These are phyloP conservation scores for Helotiales sp. DNA, from an alignment of 2,329 filamentous ascomycete species.

Conservation along the genomic window DNA sequence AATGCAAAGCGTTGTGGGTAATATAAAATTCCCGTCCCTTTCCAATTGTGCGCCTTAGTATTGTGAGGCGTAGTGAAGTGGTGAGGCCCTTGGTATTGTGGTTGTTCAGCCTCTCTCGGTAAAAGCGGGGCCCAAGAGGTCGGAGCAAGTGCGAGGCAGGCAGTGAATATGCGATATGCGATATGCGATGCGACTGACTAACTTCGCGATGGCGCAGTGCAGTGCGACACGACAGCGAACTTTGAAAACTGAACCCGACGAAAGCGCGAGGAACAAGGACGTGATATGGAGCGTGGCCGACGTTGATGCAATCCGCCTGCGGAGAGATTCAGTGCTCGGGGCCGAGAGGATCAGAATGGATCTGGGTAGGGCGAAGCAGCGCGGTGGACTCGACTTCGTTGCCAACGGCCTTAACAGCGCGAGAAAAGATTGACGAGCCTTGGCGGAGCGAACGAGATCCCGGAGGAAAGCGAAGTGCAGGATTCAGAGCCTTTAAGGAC, in stretches of 20 bases:
- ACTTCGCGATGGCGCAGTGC: too few relatives aligned
- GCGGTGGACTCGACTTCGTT: too few relatives aligned
- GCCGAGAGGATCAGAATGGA: too few relatives aligned
- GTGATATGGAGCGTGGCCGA: constrained; percentile 1
- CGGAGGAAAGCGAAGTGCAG: background rate
- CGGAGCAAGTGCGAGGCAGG: background rate
- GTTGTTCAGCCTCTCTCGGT: too few relatives aligned
- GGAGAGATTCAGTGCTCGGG: constrained; percentile 13
- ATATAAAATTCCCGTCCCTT: background rate
- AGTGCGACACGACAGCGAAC: background rate
- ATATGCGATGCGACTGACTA: too few relatives aligned
- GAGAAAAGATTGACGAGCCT: too few relatives aligned
- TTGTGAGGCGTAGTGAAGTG: background rate
- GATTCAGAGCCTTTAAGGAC: background rate
- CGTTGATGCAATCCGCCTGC: constrained; percentile 19
- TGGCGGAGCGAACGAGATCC: background rate
- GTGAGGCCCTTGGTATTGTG: background rate
- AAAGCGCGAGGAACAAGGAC: background rate
- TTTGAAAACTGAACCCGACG: too few relatives aligned
- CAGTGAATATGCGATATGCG: too few relatives aligned
- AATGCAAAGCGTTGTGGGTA: background rate
- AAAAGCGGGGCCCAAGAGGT: too few relatives aligned
- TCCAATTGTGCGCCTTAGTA: background rate
- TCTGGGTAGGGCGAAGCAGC: too few relatives aligned
- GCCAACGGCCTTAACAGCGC: too few relatives aligned